Evolutionary conservation across 2,329 filamentous ascomycete genomes (phyloP).

Genomic region (Pestalotiopsis sp.): DNA sequence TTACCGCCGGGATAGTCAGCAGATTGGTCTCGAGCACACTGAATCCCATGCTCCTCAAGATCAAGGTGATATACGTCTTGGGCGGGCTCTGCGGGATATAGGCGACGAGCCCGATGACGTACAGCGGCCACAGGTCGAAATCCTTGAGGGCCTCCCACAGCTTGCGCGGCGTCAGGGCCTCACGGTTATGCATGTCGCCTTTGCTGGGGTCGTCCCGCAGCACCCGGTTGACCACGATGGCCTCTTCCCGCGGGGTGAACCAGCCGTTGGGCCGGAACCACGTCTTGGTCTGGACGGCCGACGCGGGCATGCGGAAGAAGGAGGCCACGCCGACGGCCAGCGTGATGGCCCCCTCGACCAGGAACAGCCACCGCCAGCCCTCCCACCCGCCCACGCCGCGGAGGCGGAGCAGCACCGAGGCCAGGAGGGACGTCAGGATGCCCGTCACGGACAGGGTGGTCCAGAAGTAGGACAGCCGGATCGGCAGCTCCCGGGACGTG

Average conservation of each 20-base stretch:
- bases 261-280: constrained; percentile 55
- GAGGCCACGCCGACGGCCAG: constrained; percentile 47
- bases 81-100: constrained; percentile 52
- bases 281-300: constrained; percentile 48
- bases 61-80: constrained; percentile 54
- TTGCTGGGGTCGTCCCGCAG: constrained; percentile 61
- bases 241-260: constrained; percentile 61
- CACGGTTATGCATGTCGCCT: constrained; percentile 61
- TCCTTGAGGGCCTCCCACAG: constrained; percentile 54
- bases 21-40: constrained; percentile 58
- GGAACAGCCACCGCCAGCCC: constrained; percentile 52
- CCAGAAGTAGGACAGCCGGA: constrained; percentile 42
- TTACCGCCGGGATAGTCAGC: constrained; percentile 54
- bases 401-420: constrained; percentile 38
- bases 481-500: constrained; percentile 38
- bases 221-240: constrained; percentile 60
- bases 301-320: constrained; percentile 56
- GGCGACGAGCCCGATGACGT: constrained; percentile 49
- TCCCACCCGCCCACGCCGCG: constrained; percentile 38
- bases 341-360: constrained; percentile 60
- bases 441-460: constrained; percentile 34
- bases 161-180: constrained; percentile 49
- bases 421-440: constrained; percentile 37
- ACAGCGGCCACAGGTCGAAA: constrained; percentile 61
- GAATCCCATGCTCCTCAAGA: constrained; percentile 52